Percentiles rank a stretch among this genome's conserved stretches.
Conservation (phyloP, 257 asterid genomes). For the Plantago elongata region DNA sequence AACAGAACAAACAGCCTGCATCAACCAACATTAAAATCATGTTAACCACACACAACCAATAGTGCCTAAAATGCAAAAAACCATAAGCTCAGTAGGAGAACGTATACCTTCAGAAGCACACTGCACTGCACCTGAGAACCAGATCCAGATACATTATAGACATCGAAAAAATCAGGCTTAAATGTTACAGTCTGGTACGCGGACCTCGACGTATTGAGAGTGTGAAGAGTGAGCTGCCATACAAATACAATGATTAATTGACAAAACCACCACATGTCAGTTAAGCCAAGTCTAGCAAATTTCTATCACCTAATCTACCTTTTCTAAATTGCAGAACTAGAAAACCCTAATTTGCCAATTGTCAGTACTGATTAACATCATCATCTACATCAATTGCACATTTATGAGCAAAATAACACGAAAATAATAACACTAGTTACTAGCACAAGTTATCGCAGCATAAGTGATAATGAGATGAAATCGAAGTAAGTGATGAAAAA, state of each 20-base stretch:
- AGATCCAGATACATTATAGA: slow-evolving; percentile 46
- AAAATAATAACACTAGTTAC: too few relatives aligned
- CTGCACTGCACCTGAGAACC: slow-evolving; percentile 63
- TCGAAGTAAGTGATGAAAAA: not conserved
- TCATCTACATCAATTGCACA: too few relatives aligned
- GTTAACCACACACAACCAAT: slow-evolving; percentile 1
- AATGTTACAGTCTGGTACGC: slow-evolving; percentile 77
- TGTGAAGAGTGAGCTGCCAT: slow-evolving; percentile 64
- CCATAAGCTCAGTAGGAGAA: not conserved
- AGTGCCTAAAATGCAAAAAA: not conserved
- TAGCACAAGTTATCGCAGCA: too few relatives aligned
- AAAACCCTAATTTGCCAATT: too few relatives aligned
- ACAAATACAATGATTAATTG: not conserved
- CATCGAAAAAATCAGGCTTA: slow-evolving; percentile 80
- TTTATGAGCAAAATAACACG: too few relatives aligned
- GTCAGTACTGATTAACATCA: too few relatives aligned
- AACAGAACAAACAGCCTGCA: slow-evolving; percentile 82
- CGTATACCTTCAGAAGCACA: slow-evolving; percentile 74
- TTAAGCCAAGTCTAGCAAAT: too few relatives aligned
- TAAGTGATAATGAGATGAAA: too few relatives aligned
- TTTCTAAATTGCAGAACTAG: too few relatives aligned
- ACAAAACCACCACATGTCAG: not conserved
- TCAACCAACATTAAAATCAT: slow-evolving; percentile 9
- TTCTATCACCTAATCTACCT: too few relatives aligned
- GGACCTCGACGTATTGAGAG: slow-evolving; percentile 84